Base-by-base conservation (phyloP, 164 flowering plant species). In the Berberis vulgaris region DNA sequence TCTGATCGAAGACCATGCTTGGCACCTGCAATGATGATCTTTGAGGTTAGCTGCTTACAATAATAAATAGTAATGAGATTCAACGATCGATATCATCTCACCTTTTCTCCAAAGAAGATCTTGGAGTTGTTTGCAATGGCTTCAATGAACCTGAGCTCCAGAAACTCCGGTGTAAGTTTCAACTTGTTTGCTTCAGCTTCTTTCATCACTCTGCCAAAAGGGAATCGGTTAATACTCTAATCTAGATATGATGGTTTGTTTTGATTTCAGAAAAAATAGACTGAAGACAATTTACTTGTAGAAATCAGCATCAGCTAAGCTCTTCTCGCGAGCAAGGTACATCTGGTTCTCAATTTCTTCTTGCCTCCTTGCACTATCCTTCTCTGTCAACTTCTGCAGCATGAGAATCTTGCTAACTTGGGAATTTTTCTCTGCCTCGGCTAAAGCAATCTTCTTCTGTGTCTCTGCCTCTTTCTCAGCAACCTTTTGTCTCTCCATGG, bases 401-500 rank as follows among this genome's bases (percentile, higher is more conserved):
- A 91, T 91, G 61, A 81, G 80, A 62, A 94, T 88, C 84, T 71
- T 86, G 79, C 98, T 92, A 46, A 93, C 97, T 63, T 78, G 76
- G 39, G 96, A 83, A 76, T 87, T 78, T 78, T 88, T 90, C 79
- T 91, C 92, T 38, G 97, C 97, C 72, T 88, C 98, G 68, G 88
- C 83, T 63, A 94, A 82, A 52, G 98, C 98, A 69, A 94, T 84
- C 79, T 88, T 94, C 80, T 88, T 91, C 60, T 70, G 73, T 49
- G 96, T 88, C 77, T 94, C 98, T 4, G 96, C 91, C 75, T 94
- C 98, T 70, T 88, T 94, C 80, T 94, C 98, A 47, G 81, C 81
- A 2, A 94, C 97, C 69, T 72, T 83, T 68, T 93, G 98, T 67
- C 67, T 86, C 87, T 93, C 97, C 11, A 91, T 55, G 50, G 95